phyloP scores from a whole-genome alignment of 2,329 filamentous ascomycete species.

The Aspergillus amoenus region DNA sequence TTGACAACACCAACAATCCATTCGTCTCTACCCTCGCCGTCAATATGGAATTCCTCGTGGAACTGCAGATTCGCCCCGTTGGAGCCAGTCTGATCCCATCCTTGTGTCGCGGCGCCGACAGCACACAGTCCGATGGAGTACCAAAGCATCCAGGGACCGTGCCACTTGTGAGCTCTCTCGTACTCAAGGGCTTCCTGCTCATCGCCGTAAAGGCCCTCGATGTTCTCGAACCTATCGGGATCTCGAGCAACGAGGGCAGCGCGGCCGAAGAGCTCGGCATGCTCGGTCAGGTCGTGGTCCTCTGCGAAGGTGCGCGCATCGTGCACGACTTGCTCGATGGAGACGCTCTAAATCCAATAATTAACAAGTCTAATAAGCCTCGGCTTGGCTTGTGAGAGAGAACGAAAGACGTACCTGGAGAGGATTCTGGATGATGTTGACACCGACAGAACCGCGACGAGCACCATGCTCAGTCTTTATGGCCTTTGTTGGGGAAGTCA shows the following conservation, averaged over 20 bases:
- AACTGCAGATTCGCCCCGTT: constrained; percentile 55
- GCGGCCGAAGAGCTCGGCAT: constrained; percentile 37
- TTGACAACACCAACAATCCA: constrained; percentile 68
- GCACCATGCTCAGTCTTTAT: neutral
- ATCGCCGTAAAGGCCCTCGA: constrained; percentile 40
- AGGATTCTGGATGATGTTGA: constrained; percentile 51
- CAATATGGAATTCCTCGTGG: constrained; percentile 44
- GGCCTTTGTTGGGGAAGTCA: neutral
- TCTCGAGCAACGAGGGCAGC: constrained; percentile 38
- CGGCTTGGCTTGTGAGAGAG: too few species aligned
- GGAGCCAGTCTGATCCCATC: constrained; percentile 55
- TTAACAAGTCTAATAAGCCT: too few species aligned
- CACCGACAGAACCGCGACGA: constrained; percentile 42
- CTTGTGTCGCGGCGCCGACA: constrained; percentile 50
- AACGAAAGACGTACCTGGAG: constrained; percentile 37
- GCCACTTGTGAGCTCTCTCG: constrained; percentile 50
- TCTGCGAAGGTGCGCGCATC: constrained; percentile 35
- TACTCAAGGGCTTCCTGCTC: constrained; percentile 45
- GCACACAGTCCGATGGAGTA: constrained; percentile 50
- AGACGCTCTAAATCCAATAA: constrained; percentile 24
- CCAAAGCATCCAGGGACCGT: constrained; percentile 46
- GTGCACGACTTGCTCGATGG: constrained; percentile 29
- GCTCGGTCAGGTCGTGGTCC: constrained; percentile 33
- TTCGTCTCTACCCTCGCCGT: constrained; percentile 42
- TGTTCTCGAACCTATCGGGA: constrained; percentile 19